These are phyloP conservation scores for Xylaria nigripes DNA, from an alignment of 495 filamentous ascomycete species.

Conservation along the genomic window DNA sequence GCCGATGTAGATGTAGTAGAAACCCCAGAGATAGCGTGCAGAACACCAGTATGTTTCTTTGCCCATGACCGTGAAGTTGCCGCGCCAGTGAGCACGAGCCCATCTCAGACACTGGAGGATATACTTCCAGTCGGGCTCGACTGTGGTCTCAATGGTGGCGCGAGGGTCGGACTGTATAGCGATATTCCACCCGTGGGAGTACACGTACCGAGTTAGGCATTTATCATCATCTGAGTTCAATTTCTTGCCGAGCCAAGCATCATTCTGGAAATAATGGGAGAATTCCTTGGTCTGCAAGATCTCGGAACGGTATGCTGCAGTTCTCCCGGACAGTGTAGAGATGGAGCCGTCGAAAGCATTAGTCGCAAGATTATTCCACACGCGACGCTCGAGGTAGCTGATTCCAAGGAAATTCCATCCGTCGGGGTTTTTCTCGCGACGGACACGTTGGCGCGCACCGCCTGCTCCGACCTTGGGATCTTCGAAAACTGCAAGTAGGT, in stretches of 20 bases:
- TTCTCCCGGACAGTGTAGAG: conserved; percentile 81
- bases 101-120: conserved; percentile 72
- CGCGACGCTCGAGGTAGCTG: conserved; percentile 72
- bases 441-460: conserved; percentile 73
- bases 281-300: conserved; percentile 75
- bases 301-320: conserved; percentile 70
- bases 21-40: conserved; percentile 45
- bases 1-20: conserved; percentile 66
- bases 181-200: conserved; percentile 67
- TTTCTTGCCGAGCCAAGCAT: conserved; percentile 62
- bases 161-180: conserved; percentile 68
- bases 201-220: conserved; percentile 73
- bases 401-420: conserved; percentile 70
- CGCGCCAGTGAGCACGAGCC: conserved; percentile 76
- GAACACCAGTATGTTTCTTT: conserved; percentile 55
- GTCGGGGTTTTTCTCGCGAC: conserved; percentile 51
- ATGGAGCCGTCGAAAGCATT: conserved; percentile 79
- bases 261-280: conserved; percentile 61
- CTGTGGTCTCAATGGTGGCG: conserved; percentile 65
- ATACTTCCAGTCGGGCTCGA: conserved; percentile 66
- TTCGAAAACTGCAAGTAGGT: conserved; percentile 81
- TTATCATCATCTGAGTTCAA: conserved; percentile 82
- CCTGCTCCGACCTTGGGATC: conserved; percentile 69
- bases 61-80: conserved; percentile 70
- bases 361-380: conserved; percentile 84